phyloP scores from a whole-genome alignment of 352 stramenopile species.

The Pythium monospermum region DNA sequence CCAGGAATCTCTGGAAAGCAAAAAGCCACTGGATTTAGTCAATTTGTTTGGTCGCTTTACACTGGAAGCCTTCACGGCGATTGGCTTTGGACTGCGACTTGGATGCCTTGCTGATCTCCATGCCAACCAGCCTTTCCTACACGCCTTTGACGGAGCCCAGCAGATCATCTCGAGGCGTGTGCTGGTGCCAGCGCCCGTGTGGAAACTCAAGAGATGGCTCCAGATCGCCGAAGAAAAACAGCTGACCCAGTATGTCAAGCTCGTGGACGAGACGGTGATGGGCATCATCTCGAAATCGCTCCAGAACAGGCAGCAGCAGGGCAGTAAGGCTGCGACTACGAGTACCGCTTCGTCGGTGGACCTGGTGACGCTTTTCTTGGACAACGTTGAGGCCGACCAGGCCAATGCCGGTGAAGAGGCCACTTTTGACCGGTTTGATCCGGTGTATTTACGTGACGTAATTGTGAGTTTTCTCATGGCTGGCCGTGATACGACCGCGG shows the following conservation, averaged over 20 bases:
- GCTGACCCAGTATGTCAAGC: slow-evolving; percentile 29
- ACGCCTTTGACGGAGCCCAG: slow-evolving; percentile 36
- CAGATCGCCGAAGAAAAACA: slow-evolving; percentile 29
- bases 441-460: slow-evolving; percentile 49
- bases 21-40: slow-evolving; percentile 27
- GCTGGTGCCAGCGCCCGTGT: slow-evolving; percentile 30
- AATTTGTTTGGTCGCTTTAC: slow-evolving; percentile 39
- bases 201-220: slow-evolving; percentile 37
- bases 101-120: slow-evolving; percentile 10
- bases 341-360: slow-evolving; percentile 12
- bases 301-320: slow-evolving; percentile 12
- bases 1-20: background rate
- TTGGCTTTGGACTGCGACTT: slow-evolving; percentile 33
- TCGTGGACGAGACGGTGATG: slow-evolving; percentile 46
- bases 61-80: slow-evolving; percentile 43
- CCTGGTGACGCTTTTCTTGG: slow-evolving; percentile 50
- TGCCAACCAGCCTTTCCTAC: slow-evolving; percentile 22
- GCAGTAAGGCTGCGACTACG: background rate
- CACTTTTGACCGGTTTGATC: slow-evolving; percentile 20
- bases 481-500: slow-evolving; percentile 60
- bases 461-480: slow-evolving; percentile 74
- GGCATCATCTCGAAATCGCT: slow-evolving; percentile 41
- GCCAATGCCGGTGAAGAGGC: background rate
- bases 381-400: slow-evolving; percentile 18
- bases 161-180: slow-evolving; percentile 27